A percentile compares a stretch with the other conserved stretches of the same genome.
These are phyloP conservation scores for Perkinsus marinus DNA, from an alignment of 169 alveolate genomes.

Conservation along the genomic window DNA sequence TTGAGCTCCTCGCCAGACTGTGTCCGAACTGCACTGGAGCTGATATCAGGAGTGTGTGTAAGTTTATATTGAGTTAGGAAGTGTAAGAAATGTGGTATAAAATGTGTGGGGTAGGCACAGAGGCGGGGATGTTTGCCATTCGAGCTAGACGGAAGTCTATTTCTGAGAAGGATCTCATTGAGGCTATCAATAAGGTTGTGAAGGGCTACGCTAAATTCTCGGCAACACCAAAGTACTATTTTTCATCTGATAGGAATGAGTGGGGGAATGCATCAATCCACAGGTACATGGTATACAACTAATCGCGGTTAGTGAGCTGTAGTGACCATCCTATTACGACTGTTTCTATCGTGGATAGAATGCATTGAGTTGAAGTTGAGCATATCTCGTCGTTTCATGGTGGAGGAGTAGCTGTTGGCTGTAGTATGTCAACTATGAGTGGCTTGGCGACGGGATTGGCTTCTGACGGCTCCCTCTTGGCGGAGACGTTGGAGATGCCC, in stretches of 20 bases:
- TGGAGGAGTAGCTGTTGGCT: no score
- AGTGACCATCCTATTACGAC: background rate
- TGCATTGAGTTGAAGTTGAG: background rate
- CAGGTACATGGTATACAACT: constrained; percentile 87
- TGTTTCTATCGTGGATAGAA: background rate
- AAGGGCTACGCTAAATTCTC: constrained; percentile 93
- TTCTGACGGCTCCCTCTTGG: background rate
- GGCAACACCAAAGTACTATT: constrained; percentile 83
- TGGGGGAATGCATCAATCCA: background rate
- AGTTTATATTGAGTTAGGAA: background rate
- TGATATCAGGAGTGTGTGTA: constrained; percentile 89
- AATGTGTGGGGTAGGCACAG: constrained; percentile 50
- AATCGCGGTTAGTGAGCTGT: background rate
- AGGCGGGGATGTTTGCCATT: constrained; percentile 99
- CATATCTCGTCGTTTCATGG: background rate
- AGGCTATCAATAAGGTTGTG: constrained; percentile 91
- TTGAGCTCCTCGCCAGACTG: constrained; percentile 89
- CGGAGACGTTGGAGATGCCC: background rate
- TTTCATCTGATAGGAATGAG: no score
- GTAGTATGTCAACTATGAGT: background rate
- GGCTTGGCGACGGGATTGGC: background rate
- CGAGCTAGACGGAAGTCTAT: constrained; percentile 95
- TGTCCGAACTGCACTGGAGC: constrained; percentile 96
- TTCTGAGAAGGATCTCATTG: constrained; percentile 86
- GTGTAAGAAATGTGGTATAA: background rate